phyloP scores from a whole-genome alignment of 495 filamentous ascomycete species.

The Sabuloglossum arenarium region DNA sequence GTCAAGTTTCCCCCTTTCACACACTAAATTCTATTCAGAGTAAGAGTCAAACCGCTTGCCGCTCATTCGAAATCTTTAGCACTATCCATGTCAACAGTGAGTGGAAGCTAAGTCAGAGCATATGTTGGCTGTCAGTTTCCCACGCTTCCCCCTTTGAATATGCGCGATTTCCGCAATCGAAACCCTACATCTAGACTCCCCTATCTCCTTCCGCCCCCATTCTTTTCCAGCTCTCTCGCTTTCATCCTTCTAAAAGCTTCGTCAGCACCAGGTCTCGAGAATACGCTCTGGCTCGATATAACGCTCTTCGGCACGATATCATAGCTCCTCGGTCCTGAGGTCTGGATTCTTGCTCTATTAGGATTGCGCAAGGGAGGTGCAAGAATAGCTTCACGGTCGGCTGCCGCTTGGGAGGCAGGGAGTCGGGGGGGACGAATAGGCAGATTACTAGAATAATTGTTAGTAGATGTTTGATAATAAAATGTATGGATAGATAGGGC shows the following conservation, averaged over 20 bases:
- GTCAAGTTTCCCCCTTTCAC: too few species aligned
- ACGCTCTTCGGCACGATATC: conserved; percentile 53
- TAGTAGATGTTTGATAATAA: conserved; percentile 5
- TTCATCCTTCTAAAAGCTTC: conserved; percentile 71
- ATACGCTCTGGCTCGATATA: conserved; percentile 26
- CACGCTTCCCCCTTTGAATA: not conserved
- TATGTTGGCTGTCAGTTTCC: not conserved
- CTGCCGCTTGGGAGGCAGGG: conserved; percentile 19
- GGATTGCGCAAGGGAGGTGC: conserved; percentile 39
- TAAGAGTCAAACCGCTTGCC: too few species aligned
- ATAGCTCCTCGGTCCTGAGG: conserved; percentile 48
- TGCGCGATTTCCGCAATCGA: not conserved
- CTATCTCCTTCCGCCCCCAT: not conserved
- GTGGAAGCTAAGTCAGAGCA: not conserved
- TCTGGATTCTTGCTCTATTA: conserved; percentile 53
- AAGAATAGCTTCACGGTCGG: conserved; percentile 43
- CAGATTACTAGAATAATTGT: conserved; percentile 8
- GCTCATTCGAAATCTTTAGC: not conserved
- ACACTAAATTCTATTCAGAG: too few species aligned
- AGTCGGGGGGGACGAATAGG: conserved; percentile 6
- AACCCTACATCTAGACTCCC: not conserved
- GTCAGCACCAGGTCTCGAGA: conserved; percentile 44
- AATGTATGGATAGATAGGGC: conserved; percentile 3
- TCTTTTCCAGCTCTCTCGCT: conserved; percentile 40
- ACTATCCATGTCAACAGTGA: not conserved